These are phyloP conservation scores for Kregervanrija fluxuum DNA, from an alignment of 805 yeast genomes.

Conservation along the genomic window DNA sequence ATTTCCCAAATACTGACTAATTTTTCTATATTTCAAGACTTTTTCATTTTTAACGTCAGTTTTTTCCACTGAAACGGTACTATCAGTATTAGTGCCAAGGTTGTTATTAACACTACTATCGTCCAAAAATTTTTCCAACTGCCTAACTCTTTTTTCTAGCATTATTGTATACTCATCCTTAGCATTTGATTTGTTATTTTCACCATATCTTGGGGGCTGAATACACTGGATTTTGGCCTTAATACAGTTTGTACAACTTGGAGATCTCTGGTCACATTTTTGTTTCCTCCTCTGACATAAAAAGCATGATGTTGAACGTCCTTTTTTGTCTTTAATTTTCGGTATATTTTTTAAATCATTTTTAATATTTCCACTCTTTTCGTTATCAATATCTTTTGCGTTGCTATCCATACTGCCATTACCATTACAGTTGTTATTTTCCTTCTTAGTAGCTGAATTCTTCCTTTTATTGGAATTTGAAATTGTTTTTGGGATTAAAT, in stretches of 20 bases:
- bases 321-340: slow-evolving; percentile 35
- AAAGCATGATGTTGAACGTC: slow-evolving; percentile 50
- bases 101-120: neutral
- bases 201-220: slow-evolving; percentile 55
- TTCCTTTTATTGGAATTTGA: too few relatives aligned
- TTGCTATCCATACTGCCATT: too few relatives aligned
- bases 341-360: neutral
- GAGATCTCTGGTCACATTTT: slow-evolving; percentile 58
- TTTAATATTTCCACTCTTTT: too few relatives aligned
- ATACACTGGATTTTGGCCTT: slow-evolving; percentile 56
- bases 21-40: slow-evolving; percentile 23
- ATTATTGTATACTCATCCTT: slow-evolving; percentile 53
- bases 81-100: neutral
- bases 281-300: slow-evolving; percentile 53
- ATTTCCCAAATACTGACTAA: slow-evolving; percentile 9
- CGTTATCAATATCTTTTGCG: too few relatives aligned
- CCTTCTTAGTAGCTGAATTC: too few relatives aligned
- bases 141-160: slow-evolving; percentile 47
- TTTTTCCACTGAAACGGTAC: neutral
- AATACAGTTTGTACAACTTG: slow-evolving; percentile 59
- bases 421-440: too few relatives aligned
- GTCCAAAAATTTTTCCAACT: slow-evolving; percentile 42
- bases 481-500: too few relatives aligned
- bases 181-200: slow-evolving; percentile 28
- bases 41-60: slow-evolving; percentile 6